phyloP scores from a whole-genome alignment of 2,329 filamentous ascomycete species.

The Neonectria ditissima region DNA sequence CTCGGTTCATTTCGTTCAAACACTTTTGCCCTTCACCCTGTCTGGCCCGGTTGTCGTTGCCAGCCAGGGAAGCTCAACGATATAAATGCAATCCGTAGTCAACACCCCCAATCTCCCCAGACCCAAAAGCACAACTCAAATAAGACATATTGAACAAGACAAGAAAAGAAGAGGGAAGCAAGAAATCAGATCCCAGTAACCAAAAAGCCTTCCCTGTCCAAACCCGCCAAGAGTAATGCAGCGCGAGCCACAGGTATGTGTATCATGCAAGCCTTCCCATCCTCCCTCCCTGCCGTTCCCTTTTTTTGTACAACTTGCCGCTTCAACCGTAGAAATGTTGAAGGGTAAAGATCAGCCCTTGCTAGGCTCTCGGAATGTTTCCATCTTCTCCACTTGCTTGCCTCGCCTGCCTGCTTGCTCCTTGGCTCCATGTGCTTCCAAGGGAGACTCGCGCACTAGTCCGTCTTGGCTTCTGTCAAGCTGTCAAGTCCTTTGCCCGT shows the following conservation, averaged over 20 bases:
- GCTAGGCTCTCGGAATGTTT: neutral
- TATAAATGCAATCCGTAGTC: neutral
- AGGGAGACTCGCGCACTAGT: neutral
- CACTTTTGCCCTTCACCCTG: neutral
- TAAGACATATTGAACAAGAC: neutral
- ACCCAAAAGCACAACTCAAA: constrained; percentile 4
- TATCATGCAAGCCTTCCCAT: constrained; percentile 21
- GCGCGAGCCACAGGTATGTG: constrained; percentile 40
- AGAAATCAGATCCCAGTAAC: constrained; percentile 1
- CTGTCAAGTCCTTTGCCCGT: constrained; percentile 1
- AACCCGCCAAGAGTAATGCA: constrained; percentile 29
- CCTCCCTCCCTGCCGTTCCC: constrained; percentile 1
- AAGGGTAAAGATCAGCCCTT: constrained; percentile 1
- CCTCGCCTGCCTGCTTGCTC: neutral
- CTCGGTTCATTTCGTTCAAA: constrained; percentile 15
- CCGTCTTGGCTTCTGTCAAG: neutral
- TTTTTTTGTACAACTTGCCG: neutral
- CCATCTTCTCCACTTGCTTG: constrained; percentile 1
- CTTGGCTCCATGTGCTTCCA: neutral
- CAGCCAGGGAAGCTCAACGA: neutral
- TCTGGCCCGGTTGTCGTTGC: neutral
- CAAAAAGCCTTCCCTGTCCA: constrained; percentile 2
- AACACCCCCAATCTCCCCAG: neutral
- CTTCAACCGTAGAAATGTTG: neutral
- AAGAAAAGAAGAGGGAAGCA: neutral